A percentile compares a stretch with the other conserved stretches of the same genome.
phyloP scores from a whole-genome alignment of 1,284 basidiomycete species.

The Apiotrichum akiyoshidainum region DNA sequence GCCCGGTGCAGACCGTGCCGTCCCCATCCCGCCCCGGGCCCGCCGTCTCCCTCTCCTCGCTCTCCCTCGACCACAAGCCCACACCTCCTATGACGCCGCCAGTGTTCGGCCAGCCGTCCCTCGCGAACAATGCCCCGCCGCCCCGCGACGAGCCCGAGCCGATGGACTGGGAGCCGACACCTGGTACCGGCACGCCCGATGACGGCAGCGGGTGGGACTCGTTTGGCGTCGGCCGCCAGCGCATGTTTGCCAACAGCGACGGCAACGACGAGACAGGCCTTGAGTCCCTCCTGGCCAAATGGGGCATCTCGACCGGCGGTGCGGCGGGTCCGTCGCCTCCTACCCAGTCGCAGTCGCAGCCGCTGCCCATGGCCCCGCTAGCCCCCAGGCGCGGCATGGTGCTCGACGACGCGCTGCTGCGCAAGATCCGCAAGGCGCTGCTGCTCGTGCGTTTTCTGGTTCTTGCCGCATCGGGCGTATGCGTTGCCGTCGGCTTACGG shows the following conservation, averaged over 20 bases:
- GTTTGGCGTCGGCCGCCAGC: conserved; percentile 39
- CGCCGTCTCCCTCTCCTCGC: background rate
- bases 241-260: conserved; percentile 32
- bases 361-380: conserved; percentile 1
- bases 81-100: background rate
- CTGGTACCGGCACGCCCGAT: background rate
- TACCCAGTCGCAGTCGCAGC: background rate
- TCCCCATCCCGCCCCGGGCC: background rate
- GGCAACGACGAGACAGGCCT: conserved; percentile 41
- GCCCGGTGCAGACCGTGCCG: background rate
- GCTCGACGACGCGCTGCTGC: conserved; percentile 5
- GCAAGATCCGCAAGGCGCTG: conserved; percentile 6
- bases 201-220: conserved; percentile 35
- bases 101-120: conserved; percentile 35
- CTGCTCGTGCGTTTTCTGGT: conserved; percentile 7
- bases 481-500: background rate
- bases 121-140: conserved; percentile 4
- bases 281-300: conserved; percentile 38
- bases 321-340: background rate
- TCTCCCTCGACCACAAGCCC: background rate
- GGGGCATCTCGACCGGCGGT: conserved; percentile 28
- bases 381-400: conserved; percentile 5
- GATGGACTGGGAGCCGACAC: conserved; percentile 47
- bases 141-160: conserved; percentile 19
- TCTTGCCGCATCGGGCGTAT: background rate